Evolutionary conservation across 345 rosid species (phyloP), one percentile per base, ranked within the genome.

Genomic region (Firmiana major): DNA sequence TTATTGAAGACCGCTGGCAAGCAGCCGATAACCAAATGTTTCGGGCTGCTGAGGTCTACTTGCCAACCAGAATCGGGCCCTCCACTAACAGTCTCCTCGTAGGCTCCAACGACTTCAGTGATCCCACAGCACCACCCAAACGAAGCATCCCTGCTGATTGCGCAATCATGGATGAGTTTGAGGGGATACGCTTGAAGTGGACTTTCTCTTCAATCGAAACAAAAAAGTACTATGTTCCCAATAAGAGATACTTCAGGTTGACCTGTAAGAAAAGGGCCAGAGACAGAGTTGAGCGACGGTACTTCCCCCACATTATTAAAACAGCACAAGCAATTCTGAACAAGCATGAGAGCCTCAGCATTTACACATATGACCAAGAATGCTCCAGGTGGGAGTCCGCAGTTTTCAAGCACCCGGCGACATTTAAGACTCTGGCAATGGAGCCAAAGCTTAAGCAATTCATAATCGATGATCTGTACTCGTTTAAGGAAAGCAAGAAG

Each of bases 1-100:
- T 82, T 4, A 82, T 85, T 19, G 87, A 82, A 53, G 85, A 85
- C 10, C 85, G 80, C 7, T 85, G 85, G 85, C 66, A 78, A 7
- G 87, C 87, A 5, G 77, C 77, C 6, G 34, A 53, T n/a, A 85
- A 80, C 68, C 82, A 78, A 46, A 66, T 79, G 7, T 84, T 79
- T 46, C 77, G 79, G 2, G 85, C 85, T 0, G 59, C 60, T 1
- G 81, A 84, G 75, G 65, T 82, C 24, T 84, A 84, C 48, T 74
- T 84, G 28, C 83, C 87, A 0, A 82, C 85, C 21, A 71, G 10
- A 28, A 49, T 80, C 3, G 83, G 82, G 0, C 21, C 67, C 26
- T 55, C 81, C 54, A 79, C 77, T 2, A 60, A 71, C 11, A 69
- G 77, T 28, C 60, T 83, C 13, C 79, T 83, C 2, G 43, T 85